Percentiles rank a stretch among this genome's conserved stretches.
phyloP scores from a whole-genome alignment of 2,329 filamentous ascomycete species.

The Paraphaeosphaeria sporulosa region DNA sequence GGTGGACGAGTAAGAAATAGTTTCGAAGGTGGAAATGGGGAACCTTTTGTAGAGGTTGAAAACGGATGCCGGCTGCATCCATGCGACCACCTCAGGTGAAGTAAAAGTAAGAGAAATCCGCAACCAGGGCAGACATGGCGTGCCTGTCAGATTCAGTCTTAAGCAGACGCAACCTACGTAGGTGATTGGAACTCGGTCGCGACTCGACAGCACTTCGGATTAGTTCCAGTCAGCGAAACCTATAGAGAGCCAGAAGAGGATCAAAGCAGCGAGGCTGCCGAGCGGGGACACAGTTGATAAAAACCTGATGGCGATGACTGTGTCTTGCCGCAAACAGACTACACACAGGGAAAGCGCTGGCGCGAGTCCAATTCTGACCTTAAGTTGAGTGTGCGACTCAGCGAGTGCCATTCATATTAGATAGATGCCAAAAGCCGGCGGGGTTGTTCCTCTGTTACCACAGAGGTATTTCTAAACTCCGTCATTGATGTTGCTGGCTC shows the following conservation, averaged over 20 bases:
- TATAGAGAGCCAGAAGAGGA: background rate
- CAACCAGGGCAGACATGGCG: background rate
- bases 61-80: background rate
- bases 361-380: background rate
- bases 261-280: background rate
- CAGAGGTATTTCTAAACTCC: background rate
- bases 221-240: background rate
- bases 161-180: background rate
- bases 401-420: background rate
- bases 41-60: background rate
- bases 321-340: background rate
- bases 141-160: background rate
- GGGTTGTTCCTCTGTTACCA: background rate
- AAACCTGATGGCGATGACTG: background rate
- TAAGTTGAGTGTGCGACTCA: background rate
- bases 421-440: background rate
- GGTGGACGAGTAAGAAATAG: background rate
- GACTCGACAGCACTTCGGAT: background rate
- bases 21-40: background rate
- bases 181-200: background rate
- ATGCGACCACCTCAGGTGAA: background rate
- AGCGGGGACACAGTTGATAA: background rate
- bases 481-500: too few relatives aligned
- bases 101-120: slow-evolving; percentile 4
- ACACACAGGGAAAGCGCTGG: background rate